Evolutionary conservation across 768 basidiomycete species (phyloP).

Genomic region (Leucocoprinus birnbaumii): DNA sequence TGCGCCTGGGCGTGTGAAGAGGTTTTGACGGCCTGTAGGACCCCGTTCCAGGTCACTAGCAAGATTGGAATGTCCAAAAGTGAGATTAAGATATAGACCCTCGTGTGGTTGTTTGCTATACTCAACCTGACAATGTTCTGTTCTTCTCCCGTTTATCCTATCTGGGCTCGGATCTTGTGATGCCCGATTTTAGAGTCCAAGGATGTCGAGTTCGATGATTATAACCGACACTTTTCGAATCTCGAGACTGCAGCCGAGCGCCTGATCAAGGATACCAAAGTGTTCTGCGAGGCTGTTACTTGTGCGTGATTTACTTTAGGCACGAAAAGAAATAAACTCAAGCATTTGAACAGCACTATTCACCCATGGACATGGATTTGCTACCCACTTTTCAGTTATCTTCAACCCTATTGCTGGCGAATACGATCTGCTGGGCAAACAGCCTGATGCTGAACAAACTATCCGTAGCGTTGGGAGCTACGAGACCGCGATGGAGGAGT

Average conservation of each 20-base stretch:
- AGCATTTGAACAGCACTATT: conserved; percentile 50
- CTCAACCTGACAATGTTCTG: background rate
- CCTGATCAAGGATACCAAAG: conserved; percentile 87
- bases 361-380: conserved; percentile 60
- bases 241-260: conserved; percentile 86
- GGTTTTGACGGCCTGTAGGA: conserved; percentile 42
- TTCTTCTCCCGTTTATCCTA: background rate
- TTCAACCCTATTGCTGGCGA: conserved; percentile 72
- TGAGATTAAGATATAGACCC: conserved; percentile 32
- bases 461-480: conserved; percentile 76
- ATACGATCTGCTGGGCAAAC: conserved; percentile 73
- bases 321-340: background rate
- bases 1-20: background rate
- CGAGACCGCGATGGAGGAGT: conserved; percentile 75
- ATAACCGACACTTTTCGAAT: conserved; percentile 68
- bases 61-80: conserved; percentile 94
- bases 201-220: conserved; percentile 91
- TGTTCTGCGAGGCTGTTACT: conserved; percentile 81
- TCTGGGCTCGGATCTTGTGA: background rate
- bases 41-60: conserved; percentile 85
- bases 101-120: background rate
- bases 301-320: too few species aligned
- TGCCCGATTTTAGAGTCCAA: conserved; percentile 53
- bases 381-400: conserved; percentile 57
- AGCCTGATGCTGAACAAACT: conserved; percentile 77